Percentiles rank a stretch among this genome's conserved stretches.
Evolutionary conservation across 495 filamentous ascomycete genomes (phyloP).

Genomic region (Melanomma pulvis-pyrius): DNA sequence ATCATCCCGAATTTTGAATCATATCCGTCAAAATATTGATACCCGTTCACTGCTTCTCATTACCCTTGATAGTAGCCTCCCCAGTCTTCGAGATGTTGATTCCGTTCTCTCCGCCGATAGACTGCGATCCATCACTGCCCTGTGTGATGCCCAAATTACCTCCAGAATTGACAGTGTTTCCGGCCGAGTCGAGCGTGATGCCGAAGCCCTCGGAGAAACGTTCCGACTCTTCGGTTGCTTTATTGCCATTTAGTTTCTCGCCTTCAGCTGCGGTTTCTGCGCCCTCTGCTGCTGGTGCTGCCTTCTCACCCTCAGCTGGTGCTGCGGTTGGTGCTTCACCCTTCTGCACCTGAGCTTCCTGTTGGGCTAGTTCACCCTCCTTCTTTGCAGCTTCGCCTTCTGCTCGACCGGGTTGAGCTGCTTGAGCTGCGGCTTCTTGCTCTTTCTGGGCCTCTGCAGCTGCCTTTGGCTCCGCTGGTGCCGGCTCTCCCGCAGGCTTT

Average conservation of each 20-base stretch:
- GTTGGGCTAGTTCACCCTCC: not conserved
- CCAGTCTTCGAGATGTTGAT: constrained; percentile 24
- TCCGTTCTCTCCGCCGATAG: constrained; percentile 23
- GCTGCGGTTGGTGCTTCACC: not conserved
- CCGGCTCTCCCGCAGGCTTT: too few species aligned
- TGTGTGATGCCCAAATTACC: constrained; percentile 28
- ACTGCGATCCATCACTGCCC: constrained; percentile 21
- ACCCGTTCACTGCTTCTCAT: constrained; percentile 18
- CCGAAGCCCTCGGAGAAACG: constrained; percentile 26
- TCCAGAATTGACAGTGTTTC: constrained; percentile 18
- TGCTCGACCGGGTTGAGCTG: constrained; percentile 6
- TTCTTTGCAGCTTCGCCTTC: constrained; percentile 6
- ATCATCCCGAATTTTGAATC: not conserved
- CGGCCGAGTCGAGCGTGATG: constrained; percentile 13
- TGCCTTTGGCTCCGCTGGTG: not conserved
- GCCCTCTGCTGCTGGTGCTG: constrained; percentile 2
- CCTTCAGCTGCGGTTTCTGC: not conserved
- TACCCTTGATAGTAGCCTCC: constrained; percentile 20
- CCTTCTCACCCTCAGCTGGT: not conserved
- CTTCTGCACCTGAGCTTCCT: not conserved
- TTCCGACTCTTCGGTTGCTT: constrained; percentile 19
- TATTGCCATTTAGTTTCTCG: constrained; percentile 2
- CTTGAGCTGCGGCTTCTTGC: not conserved
- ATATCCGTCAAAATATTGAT: not conserved
- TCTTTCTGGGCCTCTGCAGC: not conserved